Conservation (phyloP, 257 asterid species). For the Lycium ferocissimum region DNA sequence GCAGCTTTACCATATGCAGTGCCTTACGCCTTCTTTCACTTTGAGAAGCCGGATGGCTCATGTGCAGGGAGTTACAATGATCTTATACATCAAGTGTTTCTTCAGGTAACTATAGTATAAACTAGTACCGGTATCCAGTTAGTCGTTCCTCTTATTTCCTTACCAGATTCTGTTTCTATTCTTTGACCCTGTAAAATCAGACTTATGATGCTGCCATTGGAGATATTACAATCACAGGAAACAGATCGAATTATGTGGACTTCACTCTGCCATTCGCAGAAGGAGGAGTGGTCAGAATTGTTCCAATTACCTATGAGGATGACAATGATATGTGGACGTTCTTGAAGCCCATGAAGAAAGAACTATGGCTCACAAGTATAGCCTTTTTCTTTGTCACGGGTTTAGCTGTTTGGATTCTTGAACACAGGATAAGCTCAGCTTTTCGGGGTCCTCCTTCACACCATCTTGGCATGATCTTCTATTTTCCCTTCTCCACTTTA, state of each 20-base stretch:
- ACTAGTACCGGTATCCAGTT: not conserved
- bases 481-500: constrained; percentile 20
- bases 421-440: constrained; percentile 8
- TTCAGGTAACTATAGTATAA: not conserved
- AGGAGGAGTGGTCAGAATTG: constrained; percentile 22
- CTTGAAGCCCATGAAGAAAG: constrained; percentile 21
- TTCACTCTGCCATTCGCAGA: constrained; percentile 18
- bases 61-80: constrained; percentile 49
- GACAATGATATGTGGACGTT: constrained; percentile 2
- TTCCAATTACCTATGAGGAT: constrained; percentile 23
- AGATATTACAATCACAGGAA: constrained; percentile 25
- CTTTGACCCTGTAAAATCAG: constrained; percentile 21
- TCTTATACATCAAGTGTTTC: constrained; percentile 50
- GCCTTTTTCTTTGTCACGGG: constrained; percentile 20
- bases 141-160: not conserved
- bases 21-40: not conserved
- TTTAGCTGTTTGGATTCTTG: constrained; percentile 26
- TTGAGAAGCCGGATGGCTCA: constrained; percentile 38
- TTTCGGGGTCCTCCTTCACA: constrained; percentile 21
- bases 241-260: constrained; percentile 21
- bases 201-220: constrained; percentile 24
- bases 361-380: constrained; percentile 20
- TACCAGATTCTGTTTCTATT: not conserved
- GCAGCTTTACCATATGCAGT: constrained; percentile 10
- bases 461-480: constrained; percentile 21